A percentile compares a stretch with the other conserved stretches of the same genome.
Evolutionary conservation across 2,329 filamentous ascomycete genomes (phyloP).

Genomic region (Aspergillus quadrilineatus): DNA sequence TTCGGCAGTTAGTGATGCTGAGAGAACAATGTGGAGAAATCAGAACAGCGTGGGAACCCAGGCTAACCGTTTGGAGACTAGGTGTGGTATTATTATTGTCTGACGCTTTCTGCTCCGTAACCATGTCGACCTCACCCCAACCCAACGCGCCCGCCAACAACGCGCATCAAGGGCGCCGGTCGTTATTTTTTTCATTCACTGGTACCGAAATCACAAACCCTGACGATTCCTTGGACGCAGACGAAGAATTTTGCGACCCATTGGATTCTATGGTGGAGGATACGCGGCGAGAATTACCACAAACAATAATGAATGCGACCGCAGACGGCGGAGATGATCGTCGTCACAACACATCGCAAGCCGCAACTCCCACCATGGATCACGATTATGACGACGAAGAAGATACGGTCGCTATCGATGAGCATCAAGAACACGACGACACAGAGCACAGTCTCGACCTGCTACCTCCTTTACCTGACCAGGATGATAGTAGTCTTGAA

Average conservation of each 20-base stretch:
- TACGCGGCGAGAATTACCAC: conserved; percentile 26
- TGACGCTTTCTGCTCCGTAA: conserved; percentile 21
- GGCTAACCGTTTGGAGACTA: conserved; percentile 13
- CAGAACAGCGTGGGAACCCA: conserved; percentile 25
- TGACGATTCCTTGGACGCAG: conserved; percentile 30
- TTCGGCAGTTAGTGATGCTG: conserved; percentile 3
- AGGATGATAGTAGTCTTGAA: conserved; percentile 37
- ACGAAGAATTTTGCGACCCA: conserved; percentile 29
- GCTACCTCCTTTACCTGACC: conserved; percentile 34
- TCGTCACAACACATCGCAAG: conserved; percentile 18
- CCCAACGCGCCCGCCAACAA: conserved; percentile 22
- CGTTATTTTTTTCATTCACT: conserved; percentile 29
- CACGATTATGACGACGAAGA: conserved; percentile 20
- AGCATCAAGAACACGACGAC: conserved; percentile 27
- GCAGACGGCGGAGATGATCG: conserved; percentile 13
- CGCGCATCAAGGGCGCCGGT: conserved; percentile 23
- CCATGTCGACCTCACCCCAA: conserved; percentile 33
- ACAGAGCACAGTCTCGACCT: conserved; percentile 24
- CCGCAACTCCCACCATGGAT: conserved; percentile 18
- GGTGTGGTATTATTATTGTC: conserved; percentile 1
- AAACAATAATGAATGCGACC: conserved; percentile 22
- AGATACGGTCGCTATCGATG: conserved; percentile 16
- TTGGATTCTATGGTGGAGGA: conserved; percentile 34
- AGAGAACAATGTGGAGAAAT: conserved; percentile 23
- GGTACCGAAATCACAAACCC: conserved; percentile 37